A percentile compares a stretch with the other conserved stretches of the same genome.
These are phyloP conservation scores for Phytophthora pluvialis DNA, from an alignment of 352 stramenopile genomes.

Conservation along the genomic window DNA sequence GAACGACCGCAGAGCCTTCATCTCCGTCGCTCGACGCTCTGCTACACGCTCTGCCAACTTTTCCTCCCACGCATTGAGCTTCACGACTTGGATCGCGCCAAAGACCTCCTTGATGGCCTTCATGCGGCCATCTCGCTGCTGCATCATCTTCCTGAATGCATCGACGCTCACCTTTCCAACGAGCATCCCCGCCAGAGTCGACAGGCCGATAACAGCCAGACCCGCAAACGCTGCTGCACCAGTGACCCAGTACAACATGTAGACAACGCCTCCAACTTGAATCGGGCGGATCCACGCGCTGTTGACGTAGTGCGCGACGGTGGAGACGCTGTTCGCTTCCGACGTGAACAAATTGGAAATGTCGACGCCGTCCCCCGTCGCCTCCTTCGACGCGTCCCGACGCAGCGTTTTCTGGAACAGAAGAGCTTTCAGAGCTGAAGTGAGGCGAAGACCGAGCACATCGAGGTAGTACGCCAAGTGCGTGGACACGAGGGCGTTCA, in stretches of 20 bases:
- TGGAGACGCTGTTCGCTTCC: constrained; percentile 40
- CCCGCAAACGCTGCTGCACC: constrained; percentile 45
- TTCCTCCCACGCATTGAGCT: constrained; percentile 96
- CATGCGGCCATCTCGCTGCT: constrained; percentile 87
- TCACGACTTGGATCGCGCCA: constrained; percentile 94
- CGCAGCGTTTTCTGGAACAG: constrained; percentile 50
- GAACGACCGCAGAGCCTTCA: constrained; percentile 73
- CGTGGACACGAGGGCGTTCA: constrained; percentile 38
- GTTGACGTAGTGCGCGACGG: constrained; percentile 51
- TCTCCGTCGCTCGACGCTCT: constrained; percentile 74
- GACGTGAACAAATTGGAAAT: constrained; percentile 51
- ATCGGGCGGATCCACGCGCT: constrained; percentile 49
- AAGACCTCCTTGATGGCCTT: constrained; percentile 93
- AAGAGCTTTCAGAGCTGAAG: constrained; percentile 35
- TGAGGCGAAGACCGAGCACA: constrained; percentile 33
- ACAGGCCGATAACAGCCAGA: constrained; percentile 38
- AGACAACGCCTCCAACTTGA: constrained; percentile 41
- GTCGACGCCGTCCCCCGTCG: constrained; percentile 18
- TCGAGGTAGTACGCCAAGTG: constrained; percentile 41
- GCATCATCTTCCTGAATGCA: constrained; percentile 81
- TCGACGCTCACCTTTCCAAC: constrained; percentile 53
- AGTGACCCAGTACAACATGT: constrained; percentile 50
- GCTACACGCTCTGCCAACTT: constrained; percentile 42
- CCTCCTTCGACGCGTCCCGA: constrained; percentile 12
- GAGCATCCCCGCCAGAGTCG: constrained; percentile 44